phyloP scores from a whole-genome alignment of 768 basidiomycete species.

The Trametes meyenii region DNA sequence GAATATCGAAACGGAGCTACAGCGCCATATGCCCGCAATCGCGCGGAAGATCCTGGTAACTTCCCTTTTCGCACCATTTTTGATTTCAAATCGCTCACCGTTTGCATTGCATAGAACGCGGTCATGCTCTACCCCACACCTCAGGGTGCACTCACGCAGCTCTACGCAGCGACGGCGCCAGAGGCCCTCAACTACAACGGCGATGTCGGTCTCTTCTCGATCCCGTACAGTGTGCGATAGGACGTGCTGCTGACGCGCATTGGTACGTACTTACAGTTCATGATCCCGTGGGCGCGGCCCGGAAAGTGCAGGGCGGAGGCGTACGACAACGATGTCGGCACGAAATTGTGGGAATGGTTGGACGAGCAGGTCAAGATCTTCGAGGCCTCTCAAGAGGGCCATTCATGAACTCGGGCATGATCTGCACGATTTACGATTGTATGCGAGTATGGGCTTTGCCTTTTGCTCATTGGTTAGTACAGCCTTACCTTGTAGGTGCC shows the following conservation, averaged over 20 bases:
- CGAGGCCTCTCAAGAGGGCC: conserved; percentile 32
- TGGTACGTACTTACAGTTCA: conserved; percentile 16
- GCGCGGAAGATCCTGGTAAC: conserved; percentile 12
- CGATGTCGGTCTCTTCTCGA: conserved; percentile 33
- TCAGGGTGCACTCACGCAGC: conserved; percentile 35
- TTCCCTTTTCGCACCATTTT: too few species aligned
- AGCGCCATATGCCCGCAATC: neutral
- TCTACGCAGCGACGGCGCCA: conserved; percentile 40
- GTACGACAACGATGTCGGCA: conserved; percentile 25
- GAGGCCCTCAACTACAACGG: conserved; percentile 44
- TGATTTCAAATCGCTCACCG: too few species aligned
- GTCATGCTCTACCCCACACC: conserved; percentile 35
- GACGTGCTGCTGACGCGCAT: neutral
- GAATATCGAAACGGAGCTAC: conserved; percentile 25
- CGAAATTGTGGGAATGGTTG: conserved; percentile 30
- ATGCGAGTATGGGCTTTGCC: too few species aligned
- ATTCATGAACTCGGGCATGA: too few species aligned
- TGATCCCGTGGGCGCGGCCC: conserved; percentile 31
- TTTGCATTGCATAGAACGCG: neutral
- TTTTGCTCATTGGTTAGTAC: too few species aligned
- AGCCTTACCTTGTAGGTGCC: too few species aligned
- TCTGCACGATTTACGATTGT: too few species aligned
- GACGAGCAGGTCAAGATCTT: conserved; percentile 25
- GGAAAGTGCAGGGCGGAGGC: conserved; percentile 26
- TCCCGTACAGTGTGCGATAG: neutral